Conservation (phyloP, 78 protist genomes). For the Creolimax fragrantissima region DNA sequence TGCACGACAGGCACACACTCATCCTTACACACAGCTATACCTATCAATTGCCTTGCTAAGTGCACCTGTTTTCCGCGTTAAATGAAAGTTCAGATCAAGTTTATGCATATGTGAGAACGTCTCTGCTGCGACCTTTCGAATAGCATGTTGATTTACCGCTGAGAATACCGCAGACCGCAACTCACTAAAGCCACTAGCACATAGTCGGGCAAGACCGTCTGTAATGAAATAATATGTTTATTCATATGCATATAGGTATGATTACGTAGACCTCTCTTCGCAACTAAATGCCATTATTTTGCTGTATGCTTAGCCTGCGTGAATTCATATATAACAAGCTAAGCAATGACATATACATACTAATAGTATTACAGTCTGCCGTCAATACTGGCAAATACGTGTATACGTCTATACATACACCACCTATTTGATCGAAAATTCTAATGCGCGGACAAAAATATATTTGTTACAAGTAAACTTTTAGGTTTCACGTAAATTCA, state of each 20-base stretch:
- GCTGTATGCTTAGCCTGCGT: neutral
- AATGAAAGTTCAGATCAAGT: constrained; percentile 71
- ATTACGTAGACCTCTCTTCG: neutral
- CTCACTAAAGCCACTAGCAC: constrained; percentile 48
- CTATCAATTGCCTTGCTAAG: constrained; percentile 72
- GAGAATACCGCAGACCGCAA: constrained; percentile 62
- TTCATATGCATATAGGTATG: neutral
- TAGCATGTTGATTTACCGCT: constrained; percentile 34
- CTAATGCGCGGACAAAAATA: too few relatives aligned
- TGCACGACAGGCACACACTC: constrained; percentile 9
- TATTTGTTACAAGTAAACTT: too few relatives aligned
- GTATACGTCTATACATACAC: too few relatives aligned
- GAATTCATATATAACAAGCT: neutral
- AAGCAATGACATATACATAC: neutral
- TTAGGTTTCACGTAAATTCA: too few relatives aligned
- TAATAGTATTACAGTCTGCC: neutral
- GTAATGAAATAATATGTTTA: neutral
- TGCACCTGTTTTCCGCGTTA: constrained; percentile 75
- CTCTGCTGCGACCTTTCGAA: constrained; percentile 30
- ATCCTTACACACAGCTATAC: neutral
- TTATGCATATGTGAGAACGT: constrained; percentile 65
- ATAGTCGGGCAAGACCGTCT: constrained; percentile 53
- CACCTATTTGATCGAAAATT: too few relatives aligned
- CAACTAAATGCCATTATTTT: too few relatives aligned
- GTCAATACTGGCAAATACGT: too few relatives aligned